Evolutionary conservation across 2,329 filamentous ascomycete genomes (phyloP).

Genomic region (Ophiosphaerella narmari): DNA sequence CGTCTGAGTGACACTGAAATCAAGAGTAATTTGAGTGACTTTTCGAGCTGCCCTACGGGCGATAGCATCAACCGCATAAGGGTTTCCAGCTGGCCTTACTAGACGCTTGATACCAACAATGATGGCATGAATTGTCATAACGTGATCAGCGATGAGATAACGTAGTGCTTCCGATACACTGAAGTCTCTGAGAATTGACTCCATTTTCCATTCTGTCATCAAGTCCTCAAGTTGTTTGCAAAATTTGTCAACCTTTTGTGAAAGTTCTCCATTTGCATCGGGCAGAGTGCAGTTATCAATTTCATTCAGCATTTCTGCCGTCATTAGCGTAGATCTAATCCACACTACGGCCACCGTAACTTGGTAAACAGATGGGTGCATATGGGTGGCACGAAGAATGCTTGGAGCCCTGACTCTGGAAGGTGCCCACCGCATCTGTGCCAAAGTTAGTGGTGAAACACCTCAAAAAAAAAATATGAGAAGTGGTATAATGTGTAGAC

Average conservation of each 20-base stretch:
- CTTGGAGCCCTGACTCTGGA: conserved; percentile 25
- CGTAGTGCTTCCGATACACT: conserved; percentile 6
- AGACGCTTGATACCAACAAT: conserved; percentile 34
- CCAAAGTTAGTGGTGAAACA: not conserved
- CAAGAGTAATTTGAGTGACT: conserved; percentile 25
- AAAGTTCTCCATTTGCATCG: conserved; percentile 1
- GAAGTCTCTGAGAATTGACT: conserved; percentile 12
- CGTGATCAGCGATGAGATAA: conserved; percentile 28
- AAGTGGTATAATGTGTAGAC: not conserved
- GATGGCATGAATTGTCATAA: conserved; percentile 28
- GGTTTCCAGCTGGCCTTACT: conserved; percentile 1
- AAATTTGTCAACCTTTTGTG: conserved; percentile 19
- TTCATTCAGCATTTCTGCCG: conserved; percentile 22
- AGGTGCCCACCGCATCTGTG: conserved; percentile 21
- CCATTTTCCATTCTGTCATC: conserved; percentile 28
- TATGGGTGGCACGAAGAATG: conserved; percentile 18
- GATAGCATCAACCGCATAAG: conserved; percentile 12
- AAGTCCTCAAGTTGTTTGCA: conserved; percentile 23
- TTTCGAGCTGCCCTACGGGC: conserved; percentile 29
- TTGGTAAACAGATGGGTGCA: conserved; percentile 21
- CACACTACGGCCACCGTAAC: conserved; percentile 24
- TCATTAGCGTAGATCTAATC: conserved; percentile 25
- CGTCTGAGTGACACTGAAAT: conserved; percentile 14
- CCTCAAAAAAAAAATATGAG: not conserved
- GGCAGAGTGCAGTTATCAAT: conserved; percentile 15